These are phyloP conservation scores for Amborella trichopoda DNA, from an alignment of 164 flowering plant species.

Conservation along the genomic window DNA sequence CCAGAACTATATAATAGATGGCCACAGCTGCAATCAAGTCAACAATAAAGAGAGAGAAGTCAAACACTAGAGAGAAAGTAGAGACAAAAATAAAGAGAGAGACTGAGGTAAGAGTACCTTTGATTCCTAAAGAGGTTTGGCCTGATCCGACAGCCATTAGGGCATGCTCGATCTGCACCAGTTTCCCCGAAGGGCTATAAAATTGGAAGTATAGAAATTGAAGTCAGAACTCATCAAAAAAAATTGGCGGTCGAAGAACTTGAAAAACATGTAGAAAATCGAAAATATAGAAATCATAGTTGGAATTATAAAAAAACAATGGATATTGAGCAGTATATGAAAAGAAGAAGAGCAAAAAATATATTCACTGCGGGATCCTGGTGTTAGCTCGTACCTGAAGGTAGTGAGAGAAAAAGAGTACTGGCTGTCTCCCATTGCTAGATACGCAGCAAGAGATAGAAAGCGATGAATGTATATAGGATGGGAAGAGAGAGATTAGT, in stretches of 20 bases:
- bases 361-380: not conserved
- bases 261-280: not conserved
- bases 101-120: slow-evolving; percentile 35
- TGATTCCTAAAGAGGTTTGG: slow-evolving; percentile 92
- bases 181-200: slow-evolving; percentile 95
- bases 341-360: not conserved
- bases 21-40: too few species aligned
- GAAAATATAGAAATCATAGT: not conserved
- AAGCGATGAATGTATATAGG: too few species aligned
- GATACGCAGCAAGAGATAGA: not conserved
- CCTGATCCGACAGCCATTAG: slow-evolving; percentile 97
- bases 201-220: not conserved
- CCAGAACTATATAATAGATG: too few species aligned
- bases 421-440: slow-evolving; percentile 26
- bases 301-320: not conserved
- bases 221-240: not conserved
- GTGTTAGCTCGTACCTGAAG: slow-evolving; percentile 15
- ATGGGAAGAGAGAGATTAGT: too few species aligned
- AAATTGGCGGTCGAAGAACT: too few species aligned
- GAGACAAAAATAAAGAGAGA: not conserved
- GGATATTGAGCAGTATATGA: not conserved
- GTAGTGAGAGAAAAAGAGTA: slow-evolving; percentile 33
- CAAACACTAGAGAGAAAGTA: not conserved
- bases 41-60: not conserved
- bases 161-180: slow-evolving; percentile 97